Conservation (phyloP, 208 protist genomes). For the Trypanosoma platydactyli region DNA sequence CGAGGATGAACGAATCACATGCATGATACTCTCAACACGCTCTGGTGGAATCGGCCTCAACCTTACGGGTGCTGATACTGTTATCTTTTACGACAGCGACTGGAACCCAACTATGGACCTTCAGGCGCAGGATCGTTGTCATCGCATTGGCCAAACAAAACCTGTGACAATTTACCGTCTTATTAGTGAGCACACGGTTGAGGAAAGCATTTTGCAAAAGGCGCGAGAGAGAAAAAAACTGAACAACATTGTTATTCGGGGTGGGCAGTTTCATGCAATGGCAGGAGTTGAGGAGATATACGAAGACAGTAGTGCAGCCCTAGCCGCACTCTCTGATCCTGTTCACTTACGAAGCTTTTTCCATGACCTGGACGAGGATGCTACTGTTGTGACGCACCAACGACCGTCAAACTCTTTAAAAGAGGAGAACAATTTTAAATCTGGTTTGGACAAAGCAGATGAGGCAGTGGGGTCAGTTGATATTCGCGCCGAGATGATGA, state of each 20-base stretch:
- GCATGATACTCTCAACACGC: conserved; percentile 98
- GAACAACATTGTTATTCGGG: conserved; percentile 95
- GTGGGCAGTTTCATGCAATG: conserved; percentile 89
- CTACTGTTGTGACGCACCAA: conserved; percentile 34
- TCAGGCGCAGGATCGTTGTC: conserved; percentile 97
- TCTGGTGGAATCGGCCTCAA: conserved; percentile 98
- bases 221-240: conserved; percentile 94
- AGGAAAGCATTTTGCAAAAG: conserved; percentile 96
- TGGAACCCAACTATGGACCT: conserved; percentile 99
- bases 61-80: conserved; percentile 98
- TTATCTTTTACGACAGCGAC: conserved; percentile 99
- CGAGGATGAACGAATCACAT: conserved; percentile 90
- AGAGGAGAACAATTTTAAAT: not conserved
- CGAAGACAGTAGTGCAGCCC: conserved; percentile 66
- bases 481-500: conserved; percentile 61
- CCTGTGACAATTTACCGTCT: conserved; percentile 97
- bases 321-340: conserved; percentile 64
- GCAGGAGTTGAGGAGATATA: conserved; percentile 57
- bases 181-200: conserved; percentile 94
- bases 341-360: conserved; percentile 86
- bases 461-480: conserved; percentile 22
- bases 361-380: conserved; percentile 86
- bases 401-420: not conserved
- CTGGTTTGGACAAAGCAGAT: not conserved
- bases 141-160: conserved; percentile 97